Evolutionary conservation across 2,329 filamentous ascomycete genomes (phyloP), one percentile per base, ranked within the genome.

Genomic region (Trichoderma aggressivum): DNA sequence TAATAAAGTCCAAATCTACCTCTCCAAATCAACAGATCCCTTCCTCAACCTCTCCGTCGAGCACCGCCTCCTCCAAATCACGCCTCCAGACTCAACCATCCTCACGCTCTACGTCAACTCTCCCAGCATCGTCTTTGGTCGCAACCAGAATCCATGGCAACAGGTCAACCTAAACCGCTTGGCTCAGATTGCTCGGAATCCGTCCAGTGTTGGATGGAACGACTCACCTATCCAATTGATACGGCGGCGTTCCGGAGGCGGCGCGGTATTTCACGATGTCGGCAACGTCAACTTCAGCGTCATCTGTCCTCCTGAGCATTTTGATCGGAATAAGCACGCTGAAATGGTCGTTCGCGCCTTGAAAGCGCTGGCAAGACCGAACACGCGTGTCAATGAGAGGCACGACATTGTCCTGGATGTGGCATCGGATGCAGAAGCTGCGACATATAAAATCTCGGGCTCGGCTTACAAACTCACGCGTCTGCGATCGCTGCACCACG

Each of bases 141-240:
- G 96, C 72, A 99, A 99, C 80, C 96, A 99, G 83, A 99, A 99
- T 80, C 96, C 96, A 68, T 99, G 95, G 96, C 86, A 93, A 10
- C 96, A 99, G 83, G 90, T 93, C 73, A 93, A 97, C 79, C 86
- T 98, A 10, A 82, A 82, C 50, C 84, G 89, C 1, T 83, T 97
- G 2, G 76, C 76, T 3, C 74, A 73, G 65, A 75, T 75, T 63
- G 70, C 73, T 8, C 60, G 73, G n/a, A 64, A 65, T 10, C 75
- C 75, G 10, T 72, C 75, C 18, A 75, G 72, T 55, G 59, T 76
- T 72, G 73, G 73, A 0, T 78, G 75, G 79, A 76, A 72, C 18
- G 79, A 72, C 43, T 75, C 62, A 0, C 71, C 77, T 3, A 81
- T 89, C 47, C 76, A 86, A 71, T 89, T 97, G 14, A 93, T 99